Percentiles rank a stretch among this genome's conserved stretches.
Evolutionary conservation across 371 early-diverging fungal genomes (phyloP).

Genomic region (Fennellomyces sp.): DNA sequence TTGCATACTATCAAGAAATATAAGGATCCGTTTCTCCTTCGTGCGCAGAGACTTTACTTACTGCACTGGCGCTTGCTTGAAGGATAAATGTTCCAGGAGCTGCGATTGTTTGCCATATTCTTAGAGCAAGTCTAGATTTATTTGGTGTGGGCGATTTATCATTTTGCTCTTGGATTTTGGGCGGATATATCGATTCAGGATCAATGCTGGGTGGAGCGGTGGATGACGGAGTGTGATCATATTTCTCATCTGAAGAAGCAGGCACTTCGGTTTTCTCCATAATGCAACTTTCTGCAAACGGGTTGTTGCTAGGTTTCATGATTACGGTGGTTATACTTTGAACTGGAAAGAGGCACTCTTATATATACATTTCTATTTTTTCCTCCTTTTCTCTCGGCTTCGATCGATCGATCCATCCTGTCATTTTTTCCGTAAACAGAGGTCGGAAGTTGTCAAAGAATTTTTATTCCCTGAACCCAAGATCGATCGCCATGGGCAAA

Average conservation of each 20-base stretch:
- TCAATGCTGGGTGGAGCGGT: not conserved
- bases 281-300: not conserved
- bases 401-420: not conserved
- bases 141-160: not conserved
- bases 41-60: constrained; percentile 13
- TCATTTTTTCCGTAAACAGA: not conserved
- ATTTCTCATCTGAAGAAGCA: not conserved
- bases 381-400: not conserved
- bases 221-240: not conserved
- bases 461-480: not conserved
- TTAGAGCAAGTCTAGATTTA: constrained; percentile 11
- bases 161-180: not conserved
- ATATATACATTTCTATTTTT: not conserved
- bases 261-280: not conserved
- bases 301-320: not conserved
- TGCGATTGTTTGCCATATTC: constrained; percentile 32
- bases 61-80: constrained; percentile 32
- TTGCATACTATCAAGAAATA: constrained; percentile 1
- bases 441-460: not conserved
- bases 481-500: constrained; percentile 68
- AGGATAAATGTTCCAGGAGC: constrained; percentile 36
- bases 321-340: not conserved
- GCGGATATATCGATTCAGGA: not conserved
- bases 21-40: not conserved
- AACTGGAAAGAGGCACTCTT: not conserved